Evolutionary conservation across 2,329 filamentous ascomycete species (phyloP).

Genomic region (Eutypella sp.): DNA sequence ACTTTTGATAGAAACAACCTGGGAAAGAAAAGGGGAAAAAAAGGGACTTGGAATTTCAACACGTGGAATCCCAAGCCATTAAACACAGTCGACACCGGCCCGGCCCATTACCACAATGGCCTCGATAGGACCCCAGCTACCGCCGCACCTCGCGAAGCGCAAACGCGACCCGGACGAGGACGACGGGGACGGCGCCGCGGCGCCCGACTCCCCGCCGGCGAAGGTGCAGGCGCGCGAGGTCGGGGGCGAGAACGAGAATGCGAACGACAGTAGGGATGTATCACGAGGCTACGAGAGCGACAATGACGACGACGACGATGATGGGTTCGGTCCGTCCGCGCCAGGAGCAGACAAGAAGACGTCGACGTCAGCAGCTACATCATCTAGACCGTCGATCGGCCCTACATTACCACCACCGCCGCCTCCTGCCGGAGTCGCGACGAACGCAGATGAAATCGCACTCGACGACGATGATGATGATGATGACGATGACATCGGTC

Average conservation of each 20-base stretch:
- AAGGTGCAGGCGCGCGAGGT: conserved; percentile 38
- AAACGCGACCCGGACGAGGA: conserved; percentile 49
- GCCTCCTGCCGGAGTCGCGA: neutral
- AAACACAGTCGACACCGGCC: neutral
- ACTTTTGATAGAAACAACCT: too few species aligned
- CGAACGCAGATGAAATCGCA: conserved; percentile 44
- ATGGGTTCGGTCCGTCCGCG: conserved; percentile 1
- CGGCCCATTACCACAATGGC: conserved; percentile 46
- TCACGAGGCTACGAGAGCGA: conserved; percentile 16
- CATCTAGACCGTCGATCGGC: conserved; percentile 6
- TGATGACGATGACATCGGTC: conserved; percentile 19
- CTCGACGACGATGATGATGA: conserved; percentile 37
- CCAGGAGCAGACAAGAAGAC: too few species aligned
- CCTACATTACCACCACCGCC: conserved; percentile 11
- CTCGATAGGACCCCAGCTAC: conserved; percentile 65
- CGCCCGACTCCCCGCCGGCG: conserved; percentile 35
- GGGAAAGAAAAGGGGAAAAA: too few species aligned
- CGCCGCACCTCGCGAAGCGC: conserved; percentile 61
- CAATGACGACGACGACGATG: conserved; percentile 24
- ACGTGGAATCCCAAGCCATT: neutral
- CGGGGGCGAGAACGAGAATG: conserved; percentile 39
- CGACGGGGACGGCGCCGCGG: conserved; percentile 34
- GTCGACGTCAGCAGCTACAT: conserved; percentile 10
- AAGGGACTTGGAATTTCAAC: neutral
- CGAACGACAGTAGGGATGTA: too few species aligned